Evolutionary conservation across 2,329 filamentous ascomycete species (phyloP).

Genomic region (Neopestalotiopsis clavispora): DNA sequence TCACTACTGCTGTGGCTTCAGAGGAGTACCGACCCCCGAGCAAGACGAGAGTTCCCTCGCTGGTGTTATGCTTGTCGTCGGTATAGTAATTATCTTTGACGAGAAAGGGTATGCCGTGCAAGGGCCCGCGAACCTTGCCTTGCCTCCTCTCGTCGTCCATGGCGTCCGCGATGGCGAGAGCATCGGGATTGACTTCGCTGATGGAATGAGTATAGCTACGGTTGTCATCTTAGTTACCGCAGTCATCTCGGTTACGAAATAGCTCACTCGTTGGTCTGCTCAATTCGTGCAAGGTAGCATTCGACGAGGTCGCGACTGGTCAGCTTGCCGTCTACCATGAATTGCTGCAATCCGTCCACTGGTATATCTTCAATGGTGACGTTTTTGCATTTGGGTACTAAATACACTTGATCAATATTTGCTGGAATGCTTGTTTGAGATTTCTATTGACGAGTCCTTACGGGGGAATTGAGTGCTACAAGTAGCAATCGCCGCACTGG

Average conservation of each 20-base stretch:
- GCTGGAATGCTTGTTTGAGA: not conserved
- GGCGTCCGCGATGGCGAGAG: constrained; percentile 61
- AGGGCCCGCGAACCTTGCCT: constrained; percentile 63
- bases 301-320: constrained; percentile 19
- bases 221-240: not conserved
- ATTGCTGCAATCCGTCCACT: constrained; percentile 20
- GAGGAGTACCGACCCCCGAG: constrained; percentile 68
- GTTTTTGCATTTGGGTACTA: not conserved
- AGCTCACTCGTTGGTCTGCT: constrained; percentile 16
- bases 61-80: not conserved
- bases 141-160: constrained; percentile 64
- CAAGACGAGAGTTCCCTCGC: constrained; percentile 46
- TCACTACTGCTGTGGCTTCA: constrained; percentile 41
- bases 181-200: constrained; percentile 72
- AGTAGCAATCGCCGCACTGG: not conserved
- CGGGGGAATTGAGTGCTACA: not conserved
- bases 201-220: constrained; percentile 48
- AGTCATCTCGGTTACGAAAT: not conserved
- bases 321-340: constrained; percentile 19
- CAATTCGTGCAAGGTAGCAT: constrained; percentile 22
- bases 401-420: not conserved
- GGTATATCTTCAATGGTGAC: constrained; percentile 23
- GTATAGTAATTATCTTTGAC: constrained; percentile 62
- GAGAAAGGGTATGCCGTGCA: constrained; percentile 78
- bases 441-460: not conserved